phyloP scores from a whole-genome alignment of 345 rosid genomes.

The Hibiscus mutabilis region DNA sequence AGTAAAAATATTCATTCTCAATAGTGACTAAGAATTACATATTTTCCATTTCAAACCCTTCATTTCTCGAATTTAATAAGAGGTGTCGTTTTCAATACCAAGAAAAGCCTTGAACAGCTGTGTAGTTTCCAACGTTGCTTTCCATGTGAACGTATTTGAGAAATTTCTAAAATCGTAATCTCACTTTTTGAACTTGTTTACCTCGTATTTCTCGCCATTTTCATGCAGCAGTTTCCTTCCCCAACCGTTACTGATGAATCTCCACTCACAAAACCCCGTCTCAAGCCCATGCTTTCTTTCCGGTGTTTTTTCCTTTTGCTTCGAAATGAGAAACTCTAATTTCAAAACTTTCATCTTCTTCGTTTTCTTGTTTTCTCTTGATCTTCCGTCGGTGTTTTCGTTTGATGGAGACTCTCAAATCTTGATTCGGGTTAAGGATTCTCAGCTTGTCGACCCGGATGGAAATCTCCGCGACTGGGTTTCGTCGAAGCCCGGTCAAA shows the following conservation, averaged over 20 bases:
- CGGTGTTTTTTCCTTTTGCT: neutral
- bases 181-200: neutral
- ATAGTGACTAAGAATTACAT: too few relatives aligned
- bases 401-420: conserved; percentile 3
- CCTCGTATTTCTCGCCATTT: neutral
- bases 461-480: conserved; percentile 47
- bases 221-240: neutral
- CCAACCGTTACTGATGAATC: neutral
- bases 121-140: neutral
- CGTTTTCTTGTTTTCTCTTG: neutral
- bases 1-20: too few relatives aligned
- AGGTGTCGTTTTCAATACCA: too few relatives aligned
- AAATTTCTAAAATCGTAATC: neutral
- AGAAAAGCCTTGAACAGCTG: too few relatives aligned
- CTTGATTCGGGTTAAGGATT: conserved; percentile 36
- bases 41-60: too few relatives aligned
- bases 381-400: conserved; percentile 15
- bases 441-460: conserved; percentile 35
- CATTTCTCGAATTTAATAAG: too few relatives aligned
- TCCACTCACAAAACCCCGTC: neutral
- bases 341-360: neutral
- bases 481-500: conserved; percentile 16
- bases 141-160: conserved; percentile 14
- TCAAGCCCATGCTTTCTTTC: neutral
- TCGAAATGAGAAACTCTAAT: conserved; percentile 11